Percentiles rank a stretch among this genome's conserved stretches.
Evolutionary conservation across 2,329 filamentous ascomycete species (phyloP).

Genomic region (Volutella citrinella): DNA sequence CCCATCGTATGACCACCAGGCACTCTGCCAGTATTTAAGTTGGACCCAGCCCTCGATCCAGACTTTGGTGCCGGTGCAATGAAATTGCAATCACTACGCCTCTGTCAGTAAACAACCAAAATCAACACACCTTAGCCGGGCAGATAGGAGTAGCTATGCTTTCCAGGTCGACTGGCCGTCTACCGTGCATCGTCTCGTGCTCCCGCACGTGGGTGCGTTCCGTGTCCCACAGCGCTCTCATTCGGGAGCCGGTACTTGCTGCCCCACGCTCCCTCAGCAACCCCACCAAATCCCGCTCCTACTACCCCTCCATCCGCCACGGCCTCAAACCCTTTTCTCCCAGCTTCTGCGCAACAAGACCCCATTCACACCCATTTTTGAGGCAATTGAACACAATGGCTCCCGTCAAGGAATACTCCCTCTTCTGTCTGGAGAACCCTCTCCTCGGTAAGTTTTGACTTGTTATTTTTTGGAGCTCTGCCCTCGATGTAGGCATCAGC

Average conservation of each 20-base stretch:
- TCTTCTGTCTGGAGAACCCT: slow-evolving; percentile 95
- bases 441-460: slow-evolving; percentile 68
- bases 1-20: not conserved
- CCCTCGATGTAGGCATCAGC: slow-evolving; percentile 1
- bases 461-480: slow-evolving; percentile 1
- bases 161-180: no score
- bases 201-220: slow-evolving; percentile 24
- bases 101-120: no score
- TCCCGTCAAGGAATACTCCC: slow-evolving; percentile 73
- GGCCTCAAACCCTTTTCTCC: slow-evolving; percentile 24
- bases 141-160: no score
- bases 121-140: no score
- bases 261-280: slow-evolving; percentile 18
- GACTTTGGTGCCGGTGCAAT: no score
- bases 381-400: slow-evolving; percentile 57
- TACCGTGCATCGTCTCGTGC: no score
- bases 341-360: slow-evolving; percentile 12
- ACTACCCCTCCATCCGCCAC: slow-evolving; percentile 25
- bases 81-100: no score
- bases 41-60: no score
- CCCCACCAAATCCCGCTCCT: slow-evolving; percentile 21
- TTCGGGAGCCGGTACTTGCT: slow-evolving; percentile 20
- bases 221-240: slow-evolving; percentile 19
- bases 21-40: not conserved
- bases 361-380: slow-evolving; percentile 9